A percentile compares a stretch with the other conserved stretches of the same genome.
These are phyloP conservation scores for Plasmodium chabaudi DNA, from an alignment of 169 alveolate genomes.

Conservation along the genomic window DNA sequence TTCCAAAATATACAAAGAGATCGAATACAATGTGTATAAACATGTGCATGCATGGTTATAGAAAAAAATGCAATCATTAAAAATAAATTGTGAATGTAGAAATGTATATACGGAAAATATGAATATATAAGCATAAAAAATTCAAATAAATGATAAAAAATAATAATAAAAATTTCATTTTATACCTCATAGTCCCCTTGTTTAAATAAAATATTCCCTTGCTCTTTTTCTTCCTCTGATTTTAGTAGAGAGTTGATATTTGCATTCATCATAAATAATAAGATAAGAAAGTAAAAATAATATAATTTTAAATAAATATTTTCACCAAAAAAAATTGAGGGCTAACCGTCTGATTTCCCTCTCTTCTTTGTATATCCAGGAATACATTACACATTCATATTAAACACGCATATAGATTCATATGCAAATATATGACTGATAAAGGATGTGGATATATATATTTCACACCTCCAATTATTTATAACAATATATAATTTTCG, in stretches of 20 bases:
- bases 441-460: too few relatives aligned
- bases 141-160: background rate
- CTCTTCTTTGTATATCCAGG: too few relatives aligned
- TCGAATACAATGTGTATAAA: background rate
- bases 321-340: too few relatives aligned
- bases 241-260: conserved; percentile 20
- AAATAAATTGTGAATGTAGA: background rate
- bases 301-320: too few relatives aligned
- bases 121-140: background rate
- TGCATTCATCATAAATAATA: conserved; percentile 13
- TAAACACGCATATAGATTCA: too few relatives aligned
- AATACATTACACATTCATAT: too few relatives aligned
- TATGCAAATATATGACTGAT: too few relatives aligned
- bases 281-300: background rate
- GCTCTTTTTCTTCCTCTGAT: conserved; percentile 62
- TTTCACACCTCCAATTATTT: too few relatives aligned
- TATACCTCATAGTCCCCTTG: conserved; percentile 54
- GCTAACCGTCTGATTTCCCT: too few relatives aligned
- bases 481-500: too few relatives aligned
- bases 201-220: conserved; percentile 42
- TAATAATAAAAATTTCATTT: background rate
- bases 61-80: too few relatives aligned
- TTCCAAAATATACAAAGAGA: background rate
- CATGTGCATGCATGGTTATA: too few relatives aligned
- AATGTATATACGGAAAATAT: background rate